Evolutionary conservation across 2,329 filamentous ascomycete genomes (phyloP).

Genomic region (Colletotrichum sidae): DNA sequence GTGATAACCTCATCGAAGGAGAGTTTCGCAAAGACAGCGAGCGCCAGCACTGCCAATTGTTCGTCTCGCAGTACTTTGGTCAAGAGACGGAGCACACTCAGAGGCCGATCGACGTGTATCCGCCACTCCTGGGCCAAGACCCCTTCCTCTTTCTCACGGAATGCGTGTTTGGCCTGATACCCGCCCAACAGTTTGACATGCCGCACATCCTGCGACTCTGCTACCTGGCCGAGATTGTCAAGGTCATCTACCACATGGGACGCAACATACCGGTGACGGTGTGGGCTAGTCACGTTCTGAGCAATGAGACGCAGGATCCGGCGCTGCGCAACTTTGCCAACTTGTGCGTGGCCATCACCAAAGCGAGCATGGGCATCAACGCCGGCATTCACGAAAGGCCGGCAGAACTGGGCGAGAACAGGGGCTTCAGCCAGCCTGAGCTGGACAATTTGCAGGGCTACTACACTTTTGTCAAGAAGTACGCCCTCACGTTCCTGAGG

Average conservation of each 20-base stretch:
- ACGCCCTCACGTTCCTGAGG: conserved; percentile 89
- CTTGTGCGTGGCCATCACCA: conserved; percentile 63
- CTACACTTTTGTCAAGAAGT: conserved; percentile 77
- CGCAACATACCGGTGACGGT: conserved; percentile 63
- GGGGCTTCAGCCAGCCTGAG: conserved; percentile 66
- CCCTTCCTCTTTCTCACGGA: conserved; percentile 86
- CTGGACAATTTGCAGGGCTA: conserved; percentile 65
- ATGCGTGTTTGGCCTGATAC: conserved; percentile 76
- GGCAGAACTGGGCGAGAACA: conserved; percentile 50
- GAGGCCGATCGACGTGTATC: conserved; percentile 58
- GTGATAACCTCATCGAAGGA: conserved; percentile 69
- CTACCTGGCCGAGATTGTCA: conserved; percentile 91
- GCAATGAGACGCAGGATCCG: conserved; percentile 56
- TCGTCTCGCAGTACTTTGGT: conserved; percentile 69
- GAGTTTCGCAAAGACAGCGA: conserved; percentile 78
- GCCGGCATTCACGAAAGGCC: conserved; percentile 46
- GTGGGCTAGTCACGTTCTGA: conserved; percentile 61
- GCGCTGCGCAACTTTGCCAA: conserved; percentile 65
- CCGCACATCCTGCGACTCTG: conserved; percentile 85
- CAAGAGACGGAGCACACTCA: conserved; percentile 53
- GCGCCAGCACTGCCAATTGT: conserved; percentile 80
- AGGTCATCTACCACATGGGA: conserved; percentile 74
- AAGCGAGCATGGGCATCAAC: conserved; percentile 56
- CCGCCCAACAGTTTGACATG: conserved; percentile 78
- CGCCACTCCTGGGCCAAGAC: conserved; percentile 75